Evolutionary conservation across 805 yeast species (phyloP).

Genomic region (Blastobotrys peoriensis): DNA sequence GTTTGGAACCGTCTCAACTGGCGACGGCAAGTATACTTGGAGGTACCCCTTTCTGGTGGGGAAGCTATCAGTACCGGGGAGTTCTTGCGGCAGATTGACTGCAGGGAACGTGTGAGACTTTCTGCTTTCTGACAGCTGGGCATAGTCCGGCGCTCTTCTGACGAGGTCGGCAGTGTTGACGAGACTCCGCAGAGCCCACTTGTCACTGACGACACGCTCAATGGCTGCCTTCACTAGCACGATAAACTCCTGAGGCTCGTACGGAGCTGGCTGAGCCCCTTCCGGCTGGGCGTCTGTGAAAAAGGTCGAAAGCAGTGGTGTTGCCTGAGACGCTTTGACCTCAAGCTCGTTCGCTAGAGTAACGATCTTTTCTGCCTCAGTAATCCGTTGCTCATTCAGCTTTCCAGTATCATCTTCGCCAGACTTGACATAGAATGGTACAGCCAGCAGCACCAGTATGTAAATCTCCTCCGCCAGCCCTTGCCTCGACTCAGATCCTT

Average conservation of each 20-base stretch:
- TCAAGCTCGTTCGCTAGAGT: constrained; percentile 6
- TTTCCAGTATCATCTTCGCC: constrained; percentile 33
- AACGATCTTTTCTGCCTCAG: constrained; percentile 17
- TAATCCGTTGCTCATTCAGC: constrained; percentile 41
- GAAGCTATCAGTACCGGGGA: constrained; percentile 36
- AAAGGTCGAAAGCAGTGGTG: constrained; percentile 1
- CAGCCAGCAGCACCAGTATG: constrained; percentile 51
- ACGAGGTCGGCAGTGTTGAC: constrained; percentile 15
- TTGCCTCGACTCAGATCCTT: constrained; percentile 35
- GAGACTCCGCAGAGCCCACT: constrained; percentile 24
- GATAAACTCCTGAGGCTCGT: constrained; percentile 30
- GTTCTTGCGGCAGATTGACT: constrained; percentile 26
- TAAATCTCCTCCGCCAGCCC: constrained; percentile 65
- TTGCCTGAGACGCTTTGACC: not conserved
- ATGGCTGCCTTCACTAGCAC: constrained; percentile 19
- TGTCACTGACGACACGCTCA: constrained; percentile 10
- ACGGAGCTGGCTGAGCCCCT: constrained; percentile 21
- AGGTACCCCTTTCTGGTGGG: constrained; percentile 50
- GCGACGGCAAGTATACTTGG: constrained; percentile 48
- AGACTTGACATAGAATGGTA: constrained; percentile 49
- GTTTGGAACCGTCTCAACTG: constrained; percentile 63
- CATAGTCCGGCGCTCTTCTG: constrained; percentile 4
- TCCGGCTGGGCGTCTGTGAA: not conserved
- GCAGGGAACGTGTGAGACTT: constrained; percentile 29
- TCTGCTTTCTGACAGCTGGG: not conserved